These are phyloP conservation scores for Cerrena zonata DNA, from an alignment of 1,284 basidiomycete genomes.

Conservation along the genomic window DNA sequence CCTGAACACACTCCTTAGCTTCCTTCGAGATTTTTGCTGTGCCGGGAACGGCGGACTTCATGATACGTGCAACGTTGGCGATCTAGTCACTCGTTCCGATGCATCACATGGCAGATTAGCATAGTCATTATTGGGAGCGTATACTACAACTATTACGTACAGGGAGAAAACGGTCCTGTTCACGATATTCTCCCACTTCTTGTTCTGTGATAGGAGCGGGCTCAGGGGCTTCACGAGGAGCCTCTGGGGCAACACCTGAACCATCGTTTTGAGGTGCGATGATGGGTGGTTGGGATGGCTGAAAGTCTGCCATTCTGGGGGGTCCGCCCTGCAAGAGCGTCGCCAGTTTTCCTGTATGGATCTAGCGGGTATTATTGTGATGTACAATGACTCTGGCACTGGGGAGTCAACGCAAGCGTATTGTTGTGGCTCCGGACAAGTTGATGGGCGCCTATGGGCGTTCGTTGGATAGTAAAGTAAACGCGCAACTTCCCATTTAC, in stretches of 20 bases:
- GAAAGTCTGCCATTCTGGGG: neutral
- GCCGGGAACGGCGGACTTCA: conserved; percentile 83
- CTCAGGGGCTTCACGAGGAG: conserved; percentile 44
- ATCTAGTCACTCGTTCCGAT: conserved; percentile 48
- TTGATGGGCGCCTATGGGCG: too few relatives aligned
- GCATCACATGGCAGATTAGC: neutral
- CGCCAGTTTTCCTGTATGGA: too few relatives aligned
- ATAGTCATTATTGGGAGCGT: neutral
- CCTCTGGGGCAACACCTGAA: conserved; percentile 33
- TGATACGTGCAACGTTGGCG: conserved; percentile 91
- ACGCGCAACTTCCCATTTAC: too few relatives aligned
- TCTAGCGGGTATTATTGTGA: too few relatives aligned
- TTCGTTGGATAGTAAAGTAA: too few relatives aligned
- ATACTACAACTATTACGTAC: conserved; percentile 34
- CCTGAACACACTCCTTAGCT: conserved; percentile 93
- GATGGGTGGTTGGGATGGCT: conserved; percentile 36
- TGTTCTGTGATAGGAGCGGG: conserved; percentile 78
- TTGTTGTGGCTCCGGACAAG: too few relatives aligned
- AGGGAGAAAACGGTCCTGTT: conserved; percentile 87
- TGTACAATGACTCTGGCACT: too few relatives aligned
- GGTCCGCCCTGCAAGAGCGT: too few relatives aligned
- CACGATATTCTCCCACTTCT: conserved; percentile 86
- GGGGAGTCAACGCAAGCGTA: too few relatives aligned
- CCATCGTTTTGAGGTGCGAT: conserved; percentile 54
- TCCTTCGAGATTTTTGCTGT: conserved; percentile 97